phyloP scores from a whole-genome alignment of 441 rosid species.

The Mallotus repandus region DNA sequence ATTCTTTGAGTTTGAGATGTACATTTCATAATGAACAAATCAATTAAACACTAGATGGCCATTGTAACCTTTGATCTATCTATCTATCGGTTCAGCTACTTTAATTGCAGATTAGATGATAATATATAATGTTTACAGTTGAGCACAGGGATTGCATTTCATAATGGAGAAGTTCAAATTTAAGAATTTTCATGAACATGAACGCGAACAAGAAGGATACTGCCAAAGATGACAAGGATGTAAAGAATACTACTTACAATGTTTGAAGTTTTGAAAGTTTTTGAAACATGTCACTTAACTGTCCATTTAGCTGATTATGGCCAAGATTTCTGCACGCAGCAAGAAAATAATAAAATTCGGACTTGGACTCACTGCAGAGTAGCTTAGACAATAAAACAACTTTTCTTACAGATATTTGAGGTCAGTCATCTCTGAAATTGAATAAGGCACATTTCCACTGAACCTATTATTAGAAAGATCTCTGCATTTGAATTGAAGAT shows the following conservation, averaged over 20 bases:
- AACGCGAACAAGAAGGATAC: background rate
- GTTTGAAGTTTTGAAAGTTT: conserved; percentile 66
- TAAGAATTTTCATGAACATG: background rate
- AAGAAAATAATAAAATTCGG: conserved; percentile 14
- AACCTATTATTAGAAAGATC: conserved; percentile 75
- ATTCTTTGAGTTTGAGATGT: too few species aligned
- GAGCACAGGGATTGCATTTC: too few species aligned
- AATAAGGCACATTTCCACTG: conserved; percentile 77
- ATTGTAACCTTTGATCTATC: too few species aligned
- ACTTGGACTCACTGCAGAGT: background rate
- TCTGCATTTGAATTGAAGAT: conserved; percentile 44
- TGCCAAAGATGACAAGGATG: background rate
- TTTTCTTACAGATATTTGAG: conserved; percentile 64
- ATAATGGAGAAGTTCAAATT: too few species aligned
- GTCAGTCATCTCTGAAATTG: conserved; percentile 73
- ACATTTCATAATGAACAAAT: too few species aligned
- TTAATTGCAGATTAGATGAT: too few species aligned
- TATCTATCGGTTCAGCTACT: too few species aligned
- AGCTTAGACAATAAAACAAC: conserved; percentile 14
- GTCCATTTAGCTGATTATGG: conserved; percentile 70
- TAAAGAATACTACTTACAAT: conserved; percentile 45
- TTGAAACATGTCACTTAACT: conserved; percentile 80
- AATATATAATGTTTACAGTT: too few species aligned
- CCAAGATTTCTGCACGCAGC: conserved; percentile 56
- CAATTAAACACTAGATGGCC: too few species aligned